These are phyloP conservation scores for Microascus cirrosus DNA, from an alignment of 2,329 filamentous ascomycete genomes.

Conservation along the genomic window DNA sequence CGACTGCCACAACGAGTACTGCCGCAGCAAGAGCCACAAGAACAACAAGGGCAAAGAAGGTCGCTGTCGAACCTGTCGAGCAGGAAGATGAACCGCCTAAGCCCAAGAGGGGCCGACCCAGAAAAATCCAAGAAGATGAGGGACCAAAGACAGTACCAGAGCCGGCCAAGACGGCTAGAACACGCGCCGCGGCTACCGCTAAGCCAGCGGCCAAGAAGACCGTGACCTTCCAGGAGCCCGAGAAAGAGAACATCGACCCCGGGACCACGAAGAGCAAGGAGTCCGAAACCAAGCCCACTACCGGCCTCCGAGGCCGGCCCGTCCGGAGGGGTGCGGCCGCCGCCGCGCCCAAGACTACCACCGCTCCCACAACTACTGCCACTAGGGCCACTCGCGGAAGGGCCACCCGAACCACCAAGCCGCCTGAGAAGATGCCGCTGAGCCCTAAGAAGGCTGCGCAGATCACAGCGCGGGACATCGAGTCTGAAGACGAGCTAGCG, in stretches of 20 bases:
- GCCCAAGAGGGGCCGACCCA: constrained; percentile 2
- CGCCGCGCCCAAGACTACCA: constrained; percentile 1
- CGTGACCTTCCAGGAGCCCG: constrained; percentile 52
- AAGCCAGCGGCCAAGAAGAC: constrained; percentile 44
- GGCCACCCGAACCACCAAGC: constrained; percentile 13
- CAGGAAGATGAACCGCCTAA: constrained; percentile 14
- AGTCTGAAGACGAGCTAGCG: constrained; percentile 50
- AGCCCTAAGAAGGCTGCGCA: constrained; percentile 57
- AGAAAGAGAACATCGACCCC: constrained; percentile 51
- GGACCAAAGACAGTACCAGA: constrained; percentile 10
- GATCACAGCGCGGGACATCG: constrained; percentile 25
- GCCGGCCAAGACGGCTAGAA: constrained; percentile 23
- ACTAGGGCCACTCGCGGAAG: constrained; percentile 18
- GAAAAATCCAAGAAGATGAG: neutral
- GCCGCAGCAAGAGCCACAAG: constrained; percentile 11
- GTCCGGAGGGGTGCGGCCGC: constrained; percentile 29
- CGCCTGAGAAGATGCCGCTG: constrained; percentile 36
- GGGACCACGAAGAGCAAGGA: constrained; percentile 20
- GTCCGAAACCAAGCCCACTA: constrained; percentile 13
- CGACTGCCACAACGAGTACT: neutral
- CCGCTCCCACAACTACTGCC: neutral
- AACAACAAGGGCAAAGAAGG: constrained; percentile 17
- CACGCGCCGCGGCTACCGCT: constrained; percentile 22
- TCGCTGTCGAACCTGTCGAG: constrained; percentile 11
- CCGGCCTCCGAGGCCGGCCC: constrained; percentile 27